A percentile compares a stretch with the other conserved stretches of the same genome.
These are phyloP conservation scores for Penicillium fuscoglaucum DNA, from an alignment of 2,329 filamentous ascomycete species.

Conservation along the genomic window DNA sequence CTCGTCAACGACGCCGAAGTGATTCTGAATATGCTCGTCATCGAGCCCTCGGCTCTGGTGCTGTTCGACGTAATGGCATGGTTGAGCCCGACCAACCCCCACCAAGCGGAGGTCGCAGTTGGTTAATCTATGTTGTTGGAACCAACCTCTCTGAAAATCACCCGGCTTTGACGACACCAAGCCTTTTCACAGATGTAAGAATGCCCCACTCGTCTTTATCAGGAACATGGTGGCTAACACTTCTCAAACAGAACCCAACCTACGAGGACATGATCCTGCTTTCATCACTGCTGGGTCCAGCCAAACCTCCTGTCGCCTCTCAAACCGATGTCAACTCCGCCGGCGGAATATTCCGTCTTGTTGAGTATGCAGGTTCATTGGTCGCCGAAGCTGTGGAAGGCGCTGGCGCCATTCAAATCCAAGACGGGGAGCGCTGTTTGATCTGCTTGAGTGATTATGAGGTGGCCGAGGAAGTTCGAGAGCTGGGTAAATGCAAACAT, in stretches of 20 bases:
- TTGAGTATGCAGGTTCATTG: constrained; percentile 44
- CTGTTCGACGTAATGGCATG: constrained; percentile 63
- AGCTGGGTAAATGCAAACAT: constrained; percentile 64
- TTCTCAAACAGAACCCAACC: constrained; percentile 54
- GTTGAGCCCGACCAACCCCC: constrained; percentile 58
- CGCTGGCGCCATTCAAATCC: constrained; percentile 35
- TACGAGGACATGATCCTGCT: constrained; percentile 73
- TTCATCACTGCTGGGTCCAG: constrained; percentile 65
- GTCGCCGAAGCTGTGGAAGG: constrained; percentile 51
- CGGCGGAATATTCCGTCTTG: constrained; percentile 60
- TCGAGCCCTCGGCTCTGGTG: constrained; percentile 60
- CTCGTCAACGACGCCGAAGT: constrained; percentile 57
- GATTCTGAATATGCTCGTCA: constrained; percentile 60
- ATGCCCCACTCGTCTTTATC: not conserved
- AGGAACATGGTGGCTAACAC: constrained; percentile 14
- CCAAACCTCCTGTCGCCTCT: constrained; percentile 67
- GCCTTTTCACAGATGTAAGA: constrained; percentile 66
- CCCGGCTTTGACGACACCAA: constrained; percentile 68
- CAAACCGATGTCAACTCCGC: constrained; percentile 64
- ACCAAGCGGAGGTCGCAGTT: constrained; percentile 59
- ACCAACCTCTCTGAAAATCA: constrained; percentile 70
- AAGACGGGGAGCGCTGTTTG: constrained; percentile 59
- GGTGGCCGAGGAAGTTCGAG: constrained; percentile 59
- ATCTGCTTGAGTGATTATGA: constrained; percentile 69
- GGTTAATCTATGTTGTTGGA: constrained; percentile 71